A percentile compares a stretch with the other conserved stretches of the same genome.
phyloP scores from a whole-genome alignment of 1,139 yeast genomes.

The Ogataea hybrid region DNA sequence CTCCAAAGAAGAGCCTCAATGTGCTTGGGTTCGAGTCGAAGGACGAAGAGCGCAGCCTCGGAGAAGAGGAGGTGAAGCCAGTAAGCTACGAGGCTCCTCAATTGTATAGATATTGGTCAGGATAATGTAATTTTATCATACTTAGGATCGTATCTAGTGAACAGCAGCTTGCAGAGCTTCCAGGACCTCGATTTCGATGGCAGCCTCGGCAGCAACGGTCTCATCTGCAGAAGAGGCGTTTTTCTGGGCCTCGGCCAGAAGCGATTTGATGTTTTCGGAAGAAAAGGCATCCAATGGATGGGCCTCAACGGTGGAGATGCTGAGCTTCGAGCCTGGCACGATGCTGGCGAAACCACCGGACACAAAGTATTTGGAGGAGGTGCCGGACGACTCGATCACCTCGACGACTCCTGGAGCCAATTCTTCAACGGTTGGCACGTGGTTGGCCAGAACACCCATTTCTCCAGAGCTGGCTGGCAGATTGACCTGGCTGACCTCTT shows the following conservation, averaged over 20 bases:
- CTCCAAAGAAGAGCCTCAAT: slow-evolving; percentile 40
- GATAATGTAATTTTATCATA: slow-evolving; percentile 16
- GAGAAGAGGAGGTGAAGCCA: slow-evolving; percentile 53
- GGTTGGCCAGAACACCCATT: slow-evolving; percentile 96
- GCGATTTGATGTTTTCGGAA: slow-evolving; percentile 71
- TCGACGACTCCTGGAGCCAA: slow-evolving; percentile 95
- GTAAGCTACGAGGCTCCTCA: slow-evolving; percentile 82
- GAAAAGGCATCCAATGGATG: slow-evolving; percentile 90
- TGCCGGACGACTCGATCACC: slow-evolving; percentile 76
- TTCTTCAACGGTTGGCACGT: slow-evolving; percentile 97
- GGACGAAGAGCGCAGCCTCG: slow-evolving; percentile 13
- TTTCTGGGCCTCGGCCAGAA: slow-evolving; percentile 94
- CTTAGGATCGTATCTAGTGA: slow-evolving; percentile 42
- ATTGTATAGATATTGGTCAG: slow-evolving; percentile 76
- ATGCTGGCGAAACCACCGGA: slow-evolving; percentile 98
- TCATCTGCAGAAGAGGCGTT: slow-evolving; percentile 83
- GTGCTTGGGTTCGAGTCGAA: slow-evolving; percentile 28
- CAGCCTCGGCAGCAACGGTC: slow-evolving; percentile 89
- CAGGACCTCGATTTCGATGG: slow-evolving; percentile 91
- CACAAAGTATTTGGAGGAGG: slow-evolving; percentile 78
- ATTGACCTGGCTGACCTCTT: slow-evolving; percentile 80
- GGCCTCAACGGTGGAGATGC: slow-evolving; percentile 95
- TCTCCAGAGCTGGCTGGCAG: slow-evolving; percentile 96
- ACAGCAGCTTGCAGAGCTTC: slow-evolving; percentile 91
- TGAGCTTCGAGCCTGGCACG: slow-evolving; percentile 89